Base-by-base conservation (phyloP, 306 rosid species). In the Glycyrrhiza uralensis region DNA sequence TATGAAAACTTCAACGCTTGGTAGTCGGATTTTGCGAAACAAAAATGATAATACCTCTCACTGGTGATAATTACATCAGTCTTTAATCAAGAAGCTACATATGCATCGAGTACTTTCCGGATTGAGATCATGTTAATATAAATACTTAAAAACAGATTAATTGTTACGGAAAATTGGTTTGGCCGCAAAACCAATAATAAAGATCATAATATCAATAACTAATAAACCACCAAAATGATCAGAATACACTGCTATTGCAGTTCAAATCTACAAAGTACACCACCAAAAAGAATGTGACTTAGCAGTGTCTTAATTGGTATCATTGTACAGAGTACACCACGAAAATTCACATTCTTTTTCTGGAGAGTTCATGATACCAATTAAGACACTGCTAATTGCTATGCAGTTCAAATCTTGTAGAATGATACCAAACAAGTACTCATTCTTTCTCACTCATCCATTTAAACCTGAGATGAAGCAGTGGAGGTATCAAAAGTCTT, bases 401-500 rank as follows among this genome's bases (percentile, higher is more conserved):
- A 66, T 33, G 45, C 19, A 59, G 12, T 71, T 22, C 66, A 52
- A 72, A 54, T 35, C 24, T 42, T n/a, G 38, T 58, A 24, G 10
- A 58, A 72, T 44, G 28, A 28, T 56, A 29, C 17, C 44, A 71
- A 28, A 46, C 52, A 44, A 58, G 70, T 13, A 47, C 10, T 18
- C 41, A 13, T 44, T 26, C 54, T 84, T 36, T 20, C 29, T 62
- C 64, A 65, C 42, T 52, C 82, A 88, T 42, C 78, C 87, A 63
- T 33, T 72, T n/a, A n/a, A 68, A 66, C 76, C 75, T 79, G 86
- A 42, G 90, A 71, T 2, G 87, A 71, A 75, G 86, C 80, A 60
- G 69, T 72, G 7, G 81, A 74, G 6, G 92, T 76, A 30, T 85
- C 95, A 49, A 91, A 91, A 2, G 89, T 83, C 76, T 80, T 91